phyloP scores from a whole-genome alignment of 192 early-diverging fungal species.

The Coemansia sp. region DNA sequence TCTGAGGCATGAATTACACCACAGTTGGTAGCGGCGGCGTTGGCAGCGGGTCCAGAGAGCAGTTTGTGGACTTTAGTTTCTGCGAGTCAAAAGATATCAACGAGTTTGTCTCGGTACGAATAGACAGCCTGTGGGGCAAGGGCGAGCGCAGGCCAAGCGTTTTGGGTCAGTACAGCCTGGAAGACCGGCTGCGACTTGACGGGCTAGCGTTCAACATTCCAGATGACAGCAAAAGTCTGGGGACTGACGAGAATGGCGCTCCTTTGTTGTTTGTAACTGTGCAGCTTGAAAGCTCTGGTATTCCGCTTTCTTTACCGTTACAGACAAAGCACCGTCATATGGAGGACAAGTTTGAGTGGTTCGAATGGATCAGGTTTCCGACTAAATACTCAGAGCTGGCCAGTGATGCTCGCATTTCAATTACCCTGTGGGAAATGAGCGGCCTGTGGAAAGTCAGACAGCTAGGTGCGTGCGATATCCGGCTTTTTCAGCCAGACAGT shows the following conservation, averaged over 20 bases:
- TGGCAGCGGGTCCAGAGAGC: conserved; percentile 14
- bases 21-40: conserved; percentile 7
- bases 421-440: conserved; percentile 80
- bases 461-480: conserved; percentile 75
- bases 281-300: conserved; percentile 46
- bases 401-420: conserved; percentile 62
- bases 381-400: conserved; percentile 86
- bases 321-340: conserved; percentile 44
- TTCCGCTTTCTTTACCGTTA: conserved; percentile 44
- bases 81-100: conserved; percentile 53
- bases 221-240: conserved; percentile 1
- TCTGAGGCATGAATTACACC: conserved; percentile 37
- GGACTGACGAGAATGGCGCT: neutral
- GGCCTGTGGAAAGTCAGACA: conserved; percentile 72
- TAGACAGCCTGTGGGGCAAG: conserved; percentile 51
- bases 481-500: conserved; percentile 81
- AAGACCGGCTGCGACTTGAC: conserved; percentile 30
- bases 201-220: conserved; percentile 12
- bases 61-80: conserved; percentile 54
- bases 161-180: conserved; percentile 6
- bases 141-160: conserved; percentile 7
- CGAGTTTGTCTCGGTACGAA: conserved; percentile 46
- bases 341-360: conserved; percentile 59
- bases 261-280: conserved; percentile 40
- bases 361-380: conserved; percentile 92